A percentile compares a stretch with the other conserved stretches of the same genome.
phyloP scores from a whole-genome alignment of 768 basidiomycete genomes.

The Tricholoma matsutake region DNA sequence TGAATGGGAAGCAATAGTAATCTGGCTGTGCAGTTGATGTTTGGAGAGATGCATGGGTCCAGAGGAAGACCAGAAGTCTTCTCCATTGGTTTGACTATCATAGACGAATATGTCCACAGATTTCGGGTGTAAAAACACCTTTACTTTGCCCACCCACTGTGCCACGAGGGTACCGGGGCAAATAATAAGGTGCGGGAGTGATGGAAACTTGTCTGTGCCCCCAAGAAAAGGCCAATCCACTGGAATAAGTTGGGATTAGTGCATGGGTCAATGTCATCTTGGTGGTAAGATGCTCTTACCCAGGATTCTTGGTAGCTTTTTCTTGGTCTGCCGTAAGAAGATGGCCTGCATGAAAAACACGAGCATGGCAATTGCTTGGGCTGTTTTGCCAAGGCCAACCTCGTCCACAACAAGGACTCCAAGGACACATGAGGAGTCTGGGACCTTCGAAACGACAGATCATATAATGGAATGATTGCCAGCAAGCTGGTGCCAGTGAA shows the following conservation, averaged over 20 bases:
- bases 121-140: constrained; percentile 11
- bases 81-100: too few relatives aligned
- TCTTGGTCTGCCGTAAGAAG: too few relatives aligned
- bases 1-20: constrained; percentile 22
- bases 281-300: too few relatives aligned
- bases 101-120: constrained; percentile 27
- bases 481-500: constrained; percentile 27
- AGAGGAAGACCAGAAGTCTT: too few relatives aligned
- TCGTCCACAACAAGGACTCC: constrained; percentile 26
- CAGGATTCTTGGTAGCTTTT: too few relatives aligned
- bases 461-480: constrained; percentile 20
- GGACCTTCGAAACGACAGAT: constrained; percentile 6
- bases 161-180: constrained; percentile 17
- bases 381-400: constrained; percentile 32
- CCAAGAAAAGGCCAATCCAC: too few relatives aligned
- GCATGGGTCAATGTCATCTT: too few relatives aligned
- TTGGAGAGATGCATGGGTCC: too few relatives aligned
- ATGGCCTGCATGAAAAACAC: constrained; percentile 17
- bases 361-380: constrained; percentile 16
- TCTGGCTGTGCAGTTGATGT: too few relatives aligned
- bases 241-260: too few relatives aligned
- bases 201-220: constrained; percentile 2
- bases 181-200: constrained; percentile 18
- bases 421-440: not conserved
- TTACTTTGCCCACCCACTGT: constrained; percentile 21